phyloP scores from a whole-genome alignment of 176 grass and related monocot genomes.

The Aegilops umbellulata region DNA sequence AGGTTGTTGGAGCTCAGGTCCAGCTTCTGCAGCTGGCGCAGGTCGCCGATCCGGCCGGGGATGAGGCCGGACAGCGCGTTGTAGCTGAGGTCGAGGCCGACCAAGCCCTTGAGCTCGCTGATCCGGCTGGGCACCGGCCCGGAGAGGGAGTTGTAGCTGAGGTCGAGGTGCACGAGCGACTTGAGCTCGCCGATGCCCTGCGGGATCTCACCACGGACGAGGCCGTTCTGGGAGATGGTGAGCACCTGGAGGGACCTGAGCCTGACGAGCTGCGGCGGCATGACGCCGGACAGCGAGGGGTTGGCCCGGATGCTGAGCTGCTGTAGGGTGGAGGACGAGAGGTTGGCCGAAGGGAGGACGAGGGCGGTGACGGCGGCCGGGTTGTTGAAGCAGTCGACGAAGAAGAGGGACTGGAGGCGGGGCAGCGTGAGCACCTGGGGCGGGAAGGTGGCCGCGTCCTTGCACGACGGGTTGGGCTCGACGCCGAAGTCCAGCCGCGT shows the following conservation, averaged over 20 bases:
- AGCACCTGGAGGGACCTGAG: constrained; percentile 76
- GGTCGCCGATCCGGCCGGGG: constrained; percentile 55
- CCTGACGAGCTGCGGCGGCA: constrained; percentile 51
- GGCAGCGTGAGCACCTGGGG: constrained; percentile 57
- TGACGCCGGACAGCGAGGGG: constrained; percentile 55
- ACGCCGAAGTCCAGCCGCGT: constrained; percentile 92
- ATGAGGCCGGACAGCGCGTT: constrained; percentile 73
- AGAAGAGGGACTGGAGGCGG: constrained; percentile 77
- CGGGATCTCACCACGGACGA: constrained; percentile 65
- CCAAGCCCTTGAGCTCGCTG: constrained; percentile 48
- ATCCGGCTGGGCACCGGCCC: constrained; percentile 48
- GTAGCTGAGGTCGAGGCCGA: constrained; percentile 82
- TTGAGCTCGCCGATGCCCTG: constrained; percentile 43
- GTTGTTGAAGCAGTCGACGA: constrained; percentile 78
- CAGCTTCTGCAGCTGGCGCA: constrained; percentile 83
- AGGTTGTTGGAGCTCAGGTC: constrained; percentile 90
- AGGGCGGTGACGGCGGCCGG: constrained; percentile 41
- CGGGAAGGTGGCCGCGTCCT: constrained; percentile 57
- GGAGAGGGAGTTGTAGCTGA: constrained; percentile 88
- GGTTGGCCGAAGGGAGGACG: constrained; percentile 47
- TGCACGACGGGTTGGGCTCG: constrained; percentile 79
- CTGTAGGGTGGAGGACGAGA: constrained; percentile 53
- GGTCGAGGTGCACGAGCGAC: constrained; percentile 79
- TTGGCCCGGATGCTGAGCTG: constrained; percentile 82
- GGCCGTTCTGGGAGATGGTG: constrained; percentile 78